These are phyloP conservation scores for Telfairia occidentalis DNA, from an alignment of 331 rosid species.

Conservation along the genomic window DNA sequence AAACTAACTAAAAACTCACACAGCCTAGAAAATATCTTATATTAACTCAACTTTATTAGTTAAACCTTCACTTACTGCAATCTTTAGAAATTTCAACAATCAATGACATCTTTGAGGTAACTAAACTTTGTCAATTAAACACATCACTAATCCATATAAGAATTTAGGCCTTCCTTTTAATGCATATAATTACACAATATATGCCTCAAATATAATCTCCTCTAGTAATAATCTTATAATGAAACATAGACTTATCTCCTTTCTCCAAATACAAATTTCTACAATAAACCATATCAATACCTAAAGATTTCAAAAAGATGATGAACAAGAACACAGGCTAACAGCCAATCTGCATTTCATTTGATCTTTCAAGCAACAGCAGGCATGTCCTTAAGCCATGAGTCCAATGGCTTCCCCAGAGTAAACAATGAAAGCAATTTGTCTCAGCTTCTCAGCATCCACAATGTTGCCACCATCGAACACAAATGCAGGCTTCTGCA, in stretches of 20 bases:
- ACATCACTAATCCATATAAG: not conserved
- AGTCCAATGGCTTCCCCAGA: slow-evolving; percentile 74
- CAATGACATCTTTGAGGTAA: too few species aligned
- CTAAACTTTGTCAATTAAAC: not conserved
- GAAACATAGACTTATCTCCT: not conserved
- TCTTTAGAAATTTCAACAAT: too few species aligned
- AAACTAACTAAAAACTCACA: too few species aligned
- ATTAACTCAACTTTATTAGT: too few species aligned
- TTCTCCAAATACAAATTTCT: not conserved
- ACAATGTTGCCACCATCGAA: slow-evolving; percentile 72
- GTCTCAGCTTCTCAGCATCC: slow-evolving; percentile 55
- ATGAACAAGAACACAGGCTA: not conserved
- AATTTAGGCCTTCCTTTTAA: not conserved
- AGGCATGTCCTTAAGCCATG: slow-evolving; percentile 95
- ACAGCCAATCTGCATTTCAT: not conserved
- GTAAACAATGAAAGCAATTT: slow-evolving; percentile 78
- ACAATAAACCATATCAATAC: not conserved
- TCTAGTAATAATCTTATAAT: not conserved
- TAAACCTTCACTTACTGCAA: too few species aligned
- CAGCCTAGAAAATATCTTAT: too few species aligned
- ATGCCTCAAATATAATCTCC: not conserved
- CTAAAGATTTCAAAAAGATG: not conserved
- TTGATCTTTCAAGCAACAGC: slow-evolving; percentile 45
- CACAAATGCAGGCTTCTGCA: slow-evolving; percentile 84
- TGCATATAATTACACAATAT: not conserved